phyloP scores from a whole-genome alignment of 2,329 filamentous ascomycete genomes.

The Stachybotrys echinatus region DNA sequence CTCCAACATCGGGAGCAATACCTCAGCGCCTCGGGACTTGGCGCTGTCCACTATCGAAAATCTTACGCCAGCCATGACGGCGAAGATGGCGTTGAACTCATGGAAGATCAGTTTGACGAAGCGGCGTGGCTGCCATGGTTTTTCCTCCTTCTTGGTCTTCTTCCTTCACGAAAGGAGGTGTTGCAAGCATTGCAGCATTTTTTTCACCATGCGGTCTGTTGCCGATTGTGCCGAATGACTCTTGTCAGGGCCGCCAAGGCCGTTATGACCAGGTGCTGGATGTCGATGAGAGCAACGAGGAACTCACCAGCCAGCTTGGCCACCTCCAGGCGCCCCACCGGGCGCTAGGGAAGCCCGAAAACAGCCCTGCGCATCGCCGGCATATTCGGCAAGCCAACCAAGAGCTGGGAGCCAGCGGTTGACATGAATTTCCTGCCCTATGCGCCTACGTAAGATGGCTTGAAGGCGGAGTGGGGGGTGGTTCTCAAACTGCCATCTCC shows the following conservation, averaged over 20 bases:
- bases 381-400: not conserved
- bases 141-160: no score
- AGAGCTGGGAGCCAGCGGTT: not conserved
- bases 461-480: no score
- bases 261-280: not conserved
- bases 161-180: not conserved
- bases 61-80: not conserved
- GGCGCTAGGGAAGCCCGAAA: not conserved
- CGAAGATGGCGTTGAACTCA: not conserved
- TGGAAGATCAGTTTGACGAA: not conserved
- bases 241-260: not conserved
- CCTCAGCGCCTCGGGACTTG: conserved; percentile 1
- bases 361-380: not conserved
- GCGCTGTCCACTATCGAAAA: conserved; percentile 13
- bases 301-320: not conserved
- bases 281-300: not conserved
- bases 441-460: not conserved
- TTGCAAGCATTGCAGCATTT: not conserved
- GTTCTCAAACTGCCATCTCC: no score
- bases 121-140: not conserved
- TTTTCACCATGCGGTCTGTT: not conserved
- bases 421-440: not conserved
- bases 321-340: not conserved
- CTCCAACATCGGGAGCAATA: no score
- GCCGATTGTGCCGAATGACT: not conserved